Conservation (phyloP, 2,329 filamentous ascomycete species). For the Botrytis tulipae region DNA sequence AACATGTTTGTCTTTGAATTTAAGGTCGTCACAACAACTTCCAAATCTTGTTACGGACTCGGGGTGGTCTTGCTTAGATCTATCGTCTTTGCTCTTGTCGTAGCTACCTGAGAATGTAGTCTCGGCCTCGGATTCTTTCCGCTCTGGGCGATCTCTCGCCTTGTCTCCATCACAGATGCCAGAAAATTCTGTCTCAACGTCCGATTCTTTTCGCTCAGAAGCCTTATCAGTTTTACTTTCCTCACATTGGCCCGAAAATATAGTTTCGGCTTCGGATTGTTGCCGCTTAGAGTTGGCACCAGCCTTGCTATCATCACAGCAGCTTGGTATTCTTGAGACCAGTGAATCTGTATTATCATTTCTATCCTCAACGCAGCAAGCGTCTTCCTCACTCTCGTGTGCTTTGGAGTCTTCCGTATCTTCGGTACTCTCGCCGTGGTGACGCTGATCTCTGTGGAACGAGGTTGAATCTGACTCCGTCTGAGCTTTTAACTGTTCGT, state of each 20-base stretch:
- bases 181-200: neutral
- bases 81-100: neutral
- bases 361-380: neutral
- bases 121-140: neutral
- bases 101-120: neutral
- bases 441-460: neutral
- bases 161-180: neutral
- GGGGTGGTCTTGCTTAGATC: neutral
- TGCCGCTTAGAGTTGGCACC: neutral
- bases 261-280: slow-evolving; percentile 1
- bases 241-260: neutral
- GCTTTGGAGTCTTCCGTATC: neutral
- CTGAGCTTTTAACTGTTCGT: neutral
- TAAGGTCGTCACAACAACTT: neutral
- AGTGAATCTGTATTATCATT: neutral
- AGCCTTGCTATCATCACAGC: slow-evolving; percentile 11
- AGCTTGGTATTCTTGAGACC: slow-evolving; percentile 13
- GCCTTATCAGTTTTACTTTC: neutral
- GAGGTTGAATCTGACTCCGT: neutral
- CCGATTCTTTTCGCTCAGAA: neutral
- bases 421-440: neutral
- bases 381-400: neutral
- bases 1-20: neutral
- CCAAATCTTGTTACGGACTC: neutral
- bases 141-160: neutral